phyloP scores from a whole-genome alignment of 2,329 filamentous ascomycete species.

The Huntiella moniliformis region DNA sequence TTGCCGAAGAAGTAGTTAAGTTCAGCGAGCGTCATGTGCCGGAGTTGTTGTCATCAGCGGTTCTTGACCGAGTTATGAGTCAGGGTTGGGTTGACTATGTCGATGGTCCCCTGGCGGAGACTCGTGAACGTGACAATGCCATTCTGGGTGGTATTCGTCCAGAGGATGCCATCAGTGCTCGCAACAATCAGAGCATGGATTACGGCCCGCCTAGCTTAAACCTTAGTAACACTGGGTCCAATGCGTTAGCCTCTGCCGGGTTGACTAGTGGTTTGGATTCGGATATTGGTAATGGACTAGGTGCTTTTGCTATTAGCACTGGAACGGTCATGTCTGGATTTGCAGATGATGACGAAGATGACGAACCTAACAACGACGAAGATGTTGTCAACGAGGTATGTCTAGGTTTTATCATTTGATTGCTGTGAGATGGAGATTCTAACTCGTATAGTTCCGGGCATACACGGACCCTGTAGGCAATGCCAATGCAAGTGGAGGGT shows the following conservation, averaged over 20 bases:
- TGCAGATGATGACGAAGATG: slow-evolving; percentile 89
- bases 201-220: slow-evolving; percentile 17
- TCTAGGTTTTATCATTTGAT: slow-evolving; percentile 13
- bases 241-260: slow-evolving; percentile 61
- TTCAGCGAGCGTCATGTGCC: slow-evolving; percentile 89
- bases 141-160: slow-evolving; percentile 89
- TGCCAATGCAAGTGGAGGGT: slow-evolving; percentile 16
- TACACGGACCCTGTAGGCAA: slow-evolving; percentile 37
- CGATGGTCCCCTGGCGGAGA: slow-evolving; percentile 81
- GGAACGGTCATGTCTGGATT: slow-evolving; percentile 75
- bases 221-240: slow-evolving; percentile 31
- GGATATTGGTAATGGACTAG: slow-evolving; percentile 33
- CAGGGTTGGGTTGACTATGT: slow-evolving; percentile 89
- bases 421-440: background rate
- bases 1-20: slow-evolving; percentile 96
- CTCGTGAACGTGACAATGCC: slow-evolving; percentile 90
- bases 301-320: slow-evolving; percentile 52
- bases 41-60: slow-evolving; percentile 64
- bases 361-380: slow-evolving; percentile 59
- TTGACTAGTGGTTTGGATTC: slow-evolving; percentile 55
- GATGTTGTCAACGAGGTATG: slow-evolving; percentile 52
- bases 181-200: slow-evolving; percentile 25
- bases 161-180: slow-evolving; percentile 68
- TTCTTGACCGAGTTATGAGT: slow-evolving; percentile 76
- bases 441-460: slow-evolving; percentile 32